A percentile compares a stretch with the other conserved stretches of the same genome.
Conservation (phyloP, 2,329 filamentous ascomycete species). For the Colletotrichum eremochloae region DNA sequence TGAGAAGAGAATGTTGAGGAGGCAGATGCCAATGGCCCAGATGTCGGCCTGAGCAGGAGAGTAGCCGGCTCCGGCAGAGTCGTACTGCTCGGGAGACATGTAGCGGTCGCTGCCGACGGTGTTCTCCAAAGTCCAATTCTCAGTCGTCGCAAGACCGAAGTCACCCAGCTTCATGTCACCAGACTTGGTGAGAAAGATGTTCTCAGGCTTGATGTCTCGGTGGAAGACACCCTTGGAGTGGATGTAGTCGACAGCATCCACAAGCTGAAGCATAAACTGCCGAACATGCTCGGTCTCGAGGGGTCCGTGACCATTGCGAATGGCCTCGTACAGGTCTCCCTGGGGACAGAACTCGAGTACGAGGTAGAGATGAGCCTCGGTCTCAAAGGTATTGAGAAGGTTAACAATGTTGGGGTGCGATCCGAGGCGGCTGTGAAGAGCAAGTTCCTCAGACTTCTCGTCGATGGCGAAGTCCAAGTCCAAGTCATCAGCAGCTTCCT, state of each 20-base stretch:
- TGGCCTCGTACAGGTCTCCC: conserved; percentile 97
- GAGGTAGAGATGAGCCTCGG: conserved; percentile 87
- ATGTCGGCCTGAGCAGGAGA: conserved; percentile 93
- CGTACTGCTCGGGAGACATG: conserved; percentile 99
- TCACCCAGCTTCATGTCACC: conserved; percentile 97
- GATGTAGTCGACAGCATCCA: conserved; percentile 90
- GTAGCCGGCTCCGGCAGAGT: conserved; percentile 88
- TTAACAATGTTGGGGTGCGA: conserved; percentile 94
- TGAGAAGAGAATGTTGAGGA: conserved; percentile 96
- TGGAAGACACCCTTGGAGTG: conserved; percentile 94
- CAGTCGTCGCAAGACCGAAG: conserved; percentile 91
- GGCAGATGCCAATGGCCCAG: conserved; percentile 96
- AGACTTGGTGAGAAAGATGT: conserved; percentile 91
- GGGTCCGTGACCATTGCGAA: conserved; percentile 88
- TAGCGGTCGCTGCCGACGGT: conserved; percentile 98
- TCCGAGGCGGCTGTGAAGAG: conserved; percentile 83
- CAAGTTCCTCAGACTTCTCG: conserved; percentile 84
- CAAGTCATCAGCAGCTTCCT: conserved; percentile 70
- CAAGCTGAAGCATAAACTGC: conserved; percentile 95
- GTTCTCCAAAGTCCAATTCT: conserved; percentile 90
- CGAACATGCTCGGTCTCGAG: conserved; percentile 96
- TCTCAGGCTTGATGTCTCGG: conserved; percentile 99
- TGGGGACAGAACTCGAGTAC: conserved; percentile 96
- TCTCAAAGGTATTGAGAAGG: conserved; percentile 91
- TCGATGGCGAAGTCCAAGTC: conserved; percentile 79